A percentile compares a stretch with the other conserved stretches of the same genome.
Conservation (phyloP, 2,329 filamentous ascomycete genomes). For the Orbilia ellipsospora region DNA sequence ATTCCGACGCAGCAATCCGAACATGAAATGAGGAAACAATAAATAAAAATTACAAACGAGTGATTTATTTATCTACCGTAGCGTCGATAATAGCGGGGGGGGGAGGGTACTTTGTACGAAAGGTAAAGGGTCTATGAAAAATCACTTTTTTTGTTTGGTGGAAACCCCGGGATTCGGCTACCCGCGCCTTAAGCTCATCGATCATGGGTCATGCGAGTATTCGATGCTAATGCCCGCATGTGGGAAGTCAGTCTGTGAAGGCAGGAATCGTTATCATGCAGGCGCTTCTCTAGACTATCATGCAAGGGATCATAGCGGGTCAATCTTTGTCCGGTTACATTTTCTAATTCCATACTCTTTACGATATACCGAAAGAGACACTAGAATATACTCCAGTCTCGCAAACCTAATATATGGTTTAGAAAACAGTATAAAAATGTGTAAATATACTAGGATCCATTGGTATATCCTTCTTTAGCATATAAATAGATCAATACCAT, state of each 20-base stretch:
- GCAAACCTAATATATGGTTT: no score
- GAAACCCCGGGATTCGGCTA: slow-evolving; percentile 36
- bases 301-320: background rate
- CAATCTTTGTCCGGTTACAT: no score
- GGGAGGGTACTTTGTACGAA: no score
- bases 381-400: no score
- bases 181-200: slow-evolving; percentile 28
- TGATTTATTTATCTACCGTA: slow-evolving; percentile 21
- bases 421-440: no score
- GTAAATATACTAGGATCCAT: no score
- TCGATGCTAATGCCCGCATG: slow-evolving; percentile 9
- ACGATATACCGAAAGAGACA: no score
- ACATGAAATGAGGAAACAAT: slow-evolving; percentile 18
- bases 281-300: background rate
- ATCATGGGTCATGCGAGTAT: slow-evolving; percentile 6
- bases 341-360: no score
- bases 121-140: no score
- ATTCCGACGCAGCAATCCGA: slow-evolving; percentile 28
- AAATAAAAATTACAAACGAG: slow-evolving; percentile 16
- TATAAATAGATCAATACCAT: no score
- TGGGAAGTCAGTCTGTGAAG: slow-evolving; percentile 22
- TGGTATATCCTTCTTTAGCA: no score
- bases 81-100: background rate
- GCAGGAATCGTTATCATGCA: slow-evolving; percentile 1
- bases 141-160: background rate